Evolutionary conservation across 257 asterid species (phyloP), one percentile per base, ranked within the genome.

Genomic region (Salvia rosmarinus): DNA sequence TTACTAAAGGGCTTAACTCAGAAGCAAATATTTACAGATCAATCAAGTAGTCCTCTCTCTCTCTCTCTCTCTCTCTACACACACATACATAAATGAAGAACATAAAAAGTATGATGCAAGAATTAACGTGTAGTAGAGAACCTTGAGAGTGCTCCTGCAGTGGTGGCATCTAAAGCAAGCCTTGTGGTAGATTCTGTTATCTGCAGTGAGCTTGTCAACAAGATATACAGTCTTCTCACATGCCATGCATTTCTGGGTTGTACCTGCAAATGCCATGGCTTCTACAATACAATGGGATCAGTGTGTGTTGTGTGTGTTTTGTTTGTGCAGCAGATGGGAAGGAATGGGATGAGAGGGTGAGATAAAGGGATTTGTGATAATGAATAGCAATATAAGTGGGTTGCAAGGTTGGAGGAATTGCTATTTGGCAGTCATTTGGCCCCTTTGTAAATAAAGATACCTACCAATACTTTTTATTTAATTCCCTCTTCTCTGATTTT

Each of bases 151-250:
- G 46, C 96, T 96, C 40, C 78, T 89, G 89, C 98, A 94, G 68
- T 94, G 98, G 78, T 94, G 98, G 83, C 98, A 94, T 81, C 98
- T 84, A 32, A 94, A 94, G 78, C 98, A 94, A 66, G 98, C 93
- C 82, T 89, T 91, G 83, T 94, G 98, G 78, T 81, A 94, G 76
- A 88, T 13, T 71, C 98, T 84, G 74, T 94, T 91, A 55, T 94
- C 97, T 9, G 98, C 98, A 13, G 97, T 88, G 47, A 94, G 68
- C 83, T 88, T 89, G 73, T 91, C 98, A 52, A 94, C 98, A 50
- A 94, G 82, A 80, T 94, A 94, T 1, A 94, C 98, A 54, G 98
- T 94, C 81, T 88, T 89, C 23, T 86, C 92, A 63, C 98, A 94
- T 3, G 97, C 97, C 95, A 88, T 94, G 84, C 98, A 94, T 76